Percentiles rank a stretch among this genome's conserved stretches.
Evolutionary conservation across 2,329 filamentous ascomycete species (phyloP).

Genomic region (Dichotomopilus funicola): DNA sequence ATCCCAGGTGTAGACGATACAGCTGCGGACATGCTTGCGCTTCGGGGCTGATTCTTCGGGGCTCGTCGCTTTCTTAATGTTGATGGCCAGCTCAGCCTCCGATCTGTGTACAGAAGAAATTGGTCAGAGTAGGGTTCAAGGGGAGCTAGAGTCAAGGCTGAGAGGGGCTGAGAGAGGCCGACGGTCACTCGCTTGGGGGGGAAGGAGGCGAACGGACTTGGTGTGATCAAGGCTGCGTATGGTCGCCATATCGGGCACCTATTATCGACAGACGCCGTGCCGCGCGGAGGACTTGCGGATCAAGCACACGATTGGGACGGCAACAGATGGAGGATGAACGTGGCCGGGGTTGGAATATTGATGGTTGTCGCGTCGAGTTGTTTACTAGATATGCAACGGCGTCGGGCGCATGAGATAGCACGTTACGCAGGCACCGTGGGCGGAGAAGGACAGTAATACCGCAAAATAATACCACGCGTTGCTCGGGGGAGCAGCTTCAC

Average conservation of each 20-base stretch:
- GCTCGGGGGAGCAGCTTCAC: neutral
- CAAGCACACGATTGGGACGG: neutral
- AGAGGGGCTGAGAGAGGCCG: too few species aligned
- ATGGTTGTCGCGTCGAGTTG: too few species aligned
- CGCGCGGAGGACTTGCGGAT: conserved; percentile 10
- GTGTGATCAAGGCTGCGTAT: conserved; percentile 30
- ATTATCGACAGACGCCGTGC: conserved; percentile 11
- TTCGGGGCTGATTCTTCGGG: conserved; percentile 62
- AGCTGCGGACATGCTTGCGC: conserved; percentile 92
- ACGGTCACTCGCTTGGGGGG: too few species aligned
- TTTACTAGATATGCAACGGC: conserved; percentile 1
- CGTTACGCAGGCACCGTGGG: neutral
- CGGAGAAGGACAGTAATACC: neutral
- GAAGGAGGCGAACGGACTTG: conserved; percentile 23
- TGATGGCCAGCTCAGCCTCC: conserved; percentile 62
- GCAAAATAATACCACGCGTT: neutral
- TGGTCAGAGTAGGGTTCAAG: too few species aligned
- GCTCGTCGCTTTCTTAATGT: conserved; percentile 64
- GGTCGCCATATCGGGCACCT: conserved; percentile 28
- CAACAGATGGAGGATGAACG: neutral
- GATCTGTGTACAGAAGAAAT: conserved; percentile 39
- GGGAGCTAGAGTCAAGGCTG: too few species aligned
- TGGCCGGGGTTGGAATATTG: neutral
- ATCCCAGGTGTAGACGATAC: conserved; percentile 99
- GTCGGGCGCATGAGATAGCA: neutral